Conservation (phyloP, 768 basidiomycete species). For the Holtermannia corniformis region DNA sequence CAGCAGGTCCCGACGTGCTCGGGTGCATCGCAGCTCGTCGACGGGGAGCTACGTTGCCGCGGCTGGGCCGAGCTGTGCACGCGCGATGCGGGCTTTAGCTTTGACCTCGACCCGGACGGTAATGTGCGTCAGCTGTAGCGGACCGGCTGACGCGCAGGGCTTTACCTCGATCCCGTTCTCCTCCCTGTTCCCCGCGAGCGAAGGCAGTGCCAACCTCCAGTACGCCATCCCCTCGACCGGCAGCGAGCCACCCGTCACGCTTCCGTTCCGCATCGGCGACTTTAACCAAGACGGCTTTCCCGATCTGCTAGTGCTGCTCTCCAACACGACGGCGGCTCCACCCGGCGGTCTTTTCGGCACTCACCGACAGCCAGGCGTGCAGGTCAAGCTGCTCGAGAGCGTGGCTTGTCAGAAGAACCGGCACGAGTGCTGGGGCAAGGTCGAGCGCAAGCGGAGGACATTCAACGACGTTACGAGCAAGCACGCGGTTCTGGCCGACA, state of each 20-base stretch:
- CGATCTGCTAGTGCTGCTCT: constrained; percentile 61
- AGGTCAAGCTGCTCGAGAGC: constrained; percentile 38
- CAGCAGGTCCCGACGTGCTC: constrained; percentile 75
- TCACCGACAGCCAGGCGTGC: constrained; percentile 11
- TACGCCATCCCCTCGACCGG: constrained; percentile 65
- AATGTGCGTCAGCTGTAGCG: constrained; percentile 47
- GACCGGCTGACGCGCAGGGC: constrained; percentile 44
- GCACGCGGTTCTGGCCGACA: constrained; percentile 49
- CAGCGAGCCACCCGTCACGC: constrained; percentile 57
- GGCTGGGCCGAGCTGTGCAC: constrained; percentile 70
- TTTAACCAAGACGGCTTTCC: constrained; percentile 90
- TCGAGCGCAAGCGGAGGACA: background rate
- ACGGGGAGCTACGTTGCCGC: constrained; percentile 56
- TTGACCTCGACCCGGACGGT: constrained; percentile 51
- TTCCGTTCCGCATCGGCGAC: constrained; percentile 76
- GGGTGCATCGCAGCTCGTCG: constrained; percentile 48
- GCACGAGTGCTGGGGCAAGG: constrained; percentile 34
- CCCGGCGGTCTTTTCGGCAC: constrained; percentile 36
- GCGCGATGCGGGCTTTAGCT: constrained; percentile 69
- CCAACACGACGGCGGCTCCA: constrained; percentile 42
- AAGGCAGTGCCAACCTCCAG: constrained; percentile 39
- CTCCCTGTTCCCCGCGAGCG: constrained; percentile 48
- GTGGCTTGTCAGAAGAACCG: constrained; percentile 35
- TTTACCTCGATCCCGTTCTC: constrained; percentile 60
- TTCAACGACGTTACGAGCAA: background rate